Conservation (phyloP, 768 basidiomycete genomes). For the Pisolithus albus region DNA sequence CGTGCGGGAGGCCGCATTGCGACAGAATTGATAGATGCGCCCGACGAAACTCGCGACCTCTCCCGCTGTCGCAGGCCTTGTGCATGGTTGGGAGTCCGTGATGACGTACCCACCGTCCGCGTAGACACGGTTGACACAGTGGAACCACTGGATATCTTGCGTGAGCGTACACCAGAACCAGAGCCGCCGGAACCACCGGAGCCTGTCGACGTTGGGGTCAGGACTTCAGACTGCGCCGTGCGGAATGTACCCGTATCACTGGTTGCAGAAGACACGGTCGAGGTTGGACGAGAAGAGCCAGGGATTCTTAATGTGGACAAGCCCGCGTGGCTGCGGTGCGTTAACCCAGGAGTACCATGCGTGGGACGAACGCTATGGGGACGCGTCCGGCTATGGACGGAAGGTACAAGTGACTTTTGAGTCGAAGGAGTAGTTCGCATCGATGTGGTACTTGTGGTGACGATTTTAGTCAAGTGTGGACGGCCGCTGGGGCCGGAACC, state of each 20-base stretch:
- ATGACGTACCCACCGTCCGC: constrained; percentile 23
- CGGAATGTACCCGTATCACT: constrained; percentile 26
- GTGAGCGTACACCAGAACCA: constrained; percentile 16
- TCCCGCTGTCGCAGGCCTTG: constrained; percentile 1
- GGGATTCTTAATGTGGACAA: constrained; percentile 26
- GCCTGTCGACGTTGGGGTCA: constrained; percentile 23
- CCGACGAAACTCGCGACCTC: constrained; percentile 19
- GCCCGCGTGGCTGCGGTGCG: constrained; percentile 10
- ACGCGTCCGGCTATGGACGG: constrained; percentile 20
- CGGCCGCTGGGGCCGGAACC: constrained; percentile 15
- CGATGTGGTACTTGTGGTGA: constrained; percentile 21
- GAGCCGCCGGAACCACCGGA: constrained; percentile 12
- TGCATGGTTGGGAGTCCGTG: constrained; percentile 3
- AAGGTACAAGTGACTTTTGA: constrained; percentile 12
- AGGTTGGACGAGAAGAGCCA: constrained; percentile 21
- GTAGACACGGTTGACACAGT: constrained; percentile 26
- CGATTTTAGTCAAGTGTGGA: constrained; percentile 20
- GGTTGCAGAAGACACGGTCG: constrained; percentile 24
- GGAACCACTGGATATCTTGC: constrained; percentile 24
- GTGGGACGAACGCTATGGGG: constrained; percentile 8
- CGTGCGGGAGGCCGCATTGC: constrained; percentile 18
- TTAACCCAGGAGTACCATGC: not conserved
- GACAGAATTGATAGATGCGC: constrained; percentile 18
- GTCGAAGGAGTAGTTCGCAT: constrained; percentile 15
- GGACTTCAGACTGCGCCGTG: constrained; percentile 23